A percentile compares a stretch with the other conserved stretches of the same genome.
phyloP scores from a whole-genome alignment of 2,329 filamentous ascomycete species.

The Neonectria coccinea region DNA sequence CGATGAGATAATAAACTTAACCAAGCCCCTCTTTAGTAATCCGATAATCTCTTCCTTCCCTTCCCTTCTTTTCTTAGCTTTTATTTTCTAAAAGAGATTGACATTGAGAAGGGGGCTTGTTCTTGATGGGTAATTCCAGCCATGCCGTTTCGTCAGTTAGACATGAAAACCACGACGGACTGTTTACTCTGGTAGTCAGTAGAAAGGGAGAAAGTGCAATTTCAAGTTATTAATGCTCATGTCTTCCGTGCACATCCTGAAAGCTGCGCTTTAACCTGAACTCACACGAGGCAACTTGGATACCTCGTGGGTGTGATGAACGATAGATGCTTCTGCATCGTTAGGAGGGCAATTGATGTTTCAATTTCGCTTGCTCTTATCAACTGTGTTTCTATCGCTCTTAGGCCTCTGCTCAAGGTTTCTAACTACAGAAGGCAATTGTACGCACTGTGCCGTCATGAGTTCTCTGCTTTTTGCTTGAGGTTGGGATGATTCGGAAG shows the following conservation, averaged over 20 bases:
- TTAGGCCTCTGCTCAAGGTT: too few species aligned
- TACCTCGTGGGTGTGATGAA: too few species aligned
- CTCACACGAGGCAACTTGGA: too few species aligned
- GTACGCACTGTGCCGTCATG: too few species aligned
- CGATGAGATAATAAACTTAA: too few species aligned
- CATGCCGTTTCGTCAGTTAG: background rate
- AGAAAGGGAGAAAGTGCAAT: background rate
- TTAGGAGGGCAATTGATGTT: too few species aligned
- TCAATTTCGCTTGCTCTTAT: too few species aligned
- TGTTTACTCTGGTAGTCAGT: background rate
- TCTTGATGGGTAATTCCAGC: background rate
- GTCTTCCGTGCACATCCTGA: background rate
- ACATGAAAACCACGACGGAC: background rate
- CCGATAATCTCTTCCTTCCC: background rate
- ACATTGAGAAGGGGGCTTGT: background rate
- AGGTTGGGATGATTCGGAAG: background rate
- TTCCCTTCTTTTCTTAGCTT: background rate
- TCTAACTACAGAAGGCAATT: too few species aligned
- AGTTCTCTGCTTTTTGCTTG: too few species aligned
- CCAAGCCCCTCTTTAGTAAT: background rate
- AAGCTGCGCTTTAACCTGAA: too few species aligned
- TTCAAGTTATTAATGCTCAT: background rate
- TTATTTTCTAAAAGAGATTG: background rate
- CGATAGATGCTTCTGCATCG: background rate
- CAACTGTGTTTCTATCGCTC: too few species aligned